Conservation (phyloP, 352 stramenopile genomes). For the Pythium rhizo-oryzae region DNA sequence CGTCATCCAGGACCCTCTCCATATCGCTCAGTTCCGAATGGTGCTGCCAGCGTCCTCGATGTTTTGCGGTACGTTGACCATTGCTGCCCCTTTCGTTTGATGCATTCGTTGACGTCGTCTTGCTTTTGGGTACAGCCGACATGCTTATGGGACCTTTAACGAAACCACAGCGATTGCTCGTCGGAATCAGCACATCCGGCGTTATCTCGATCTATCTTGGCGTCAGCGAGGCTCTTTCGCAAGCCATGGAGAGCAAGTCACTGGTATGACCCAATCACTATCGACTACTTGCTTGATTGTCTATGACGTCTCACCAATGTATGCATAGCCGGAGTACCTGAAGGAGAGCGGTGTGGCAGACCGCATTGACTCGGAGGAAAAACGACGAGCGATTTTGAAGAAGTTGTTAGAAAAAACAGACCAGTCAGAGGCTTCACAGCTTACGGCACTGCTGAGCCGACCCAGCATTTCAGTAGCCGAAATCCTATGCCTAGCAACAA, state of each 20-base stretch:
- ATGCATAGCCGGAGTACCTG: slow-evolving; percentile 40
- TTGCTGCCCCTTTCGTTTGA: background rate
- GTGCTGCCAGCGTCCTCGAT: slow-evolving; percentile 58
- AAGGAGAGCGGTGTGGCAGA: slow-evolving; percentile 36
- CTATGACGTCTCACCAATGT: background rate
- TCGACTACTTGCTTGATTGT: background rate
- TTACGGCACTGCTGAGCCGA: slow-evolving; percentile 13
- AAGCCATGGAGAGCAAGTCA: slow-evolving; percentile 41
- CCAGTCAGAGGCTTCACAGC: slow-evolving; percentile 13
- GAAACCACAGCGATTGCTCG: slow-evolving; percentile 33
- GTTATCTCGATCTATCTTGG: slow-evolving; percentile 63
- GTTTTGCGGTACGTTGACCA: slow-evolving; percentile 55
- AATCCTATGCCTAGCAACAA: slow-evolving; percentile 30
- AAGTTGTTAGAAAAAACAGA: slow-evolving; percentile 31
- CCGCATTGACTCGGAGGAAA: slow-evolving; percentile 46
- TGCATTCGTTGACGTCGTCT: background rate
- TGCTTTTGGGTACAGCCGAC: background rate
- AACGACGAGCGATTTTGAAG: slow-evolving; percentile 44
- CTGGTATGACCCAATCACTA: slow-evolving; percentile 36
- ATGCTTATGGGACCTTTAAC: slow-evolving; percentile 6
- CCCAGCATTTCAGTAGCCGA: slow-evolving; percentile 22
- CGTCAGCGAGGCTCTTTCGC: slow-evolving; percentile 45
- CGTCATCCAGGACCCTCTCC: slow-evolving; percentile 43
- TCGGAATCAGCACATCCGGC: slow-evolving; percentile 69
- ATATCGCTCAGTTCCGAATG: slow-evolving; percentile 64